Conservation (phyloP, 371 early-diverging fungal genomes). For the Saksenaea oblongispora region DNA sequence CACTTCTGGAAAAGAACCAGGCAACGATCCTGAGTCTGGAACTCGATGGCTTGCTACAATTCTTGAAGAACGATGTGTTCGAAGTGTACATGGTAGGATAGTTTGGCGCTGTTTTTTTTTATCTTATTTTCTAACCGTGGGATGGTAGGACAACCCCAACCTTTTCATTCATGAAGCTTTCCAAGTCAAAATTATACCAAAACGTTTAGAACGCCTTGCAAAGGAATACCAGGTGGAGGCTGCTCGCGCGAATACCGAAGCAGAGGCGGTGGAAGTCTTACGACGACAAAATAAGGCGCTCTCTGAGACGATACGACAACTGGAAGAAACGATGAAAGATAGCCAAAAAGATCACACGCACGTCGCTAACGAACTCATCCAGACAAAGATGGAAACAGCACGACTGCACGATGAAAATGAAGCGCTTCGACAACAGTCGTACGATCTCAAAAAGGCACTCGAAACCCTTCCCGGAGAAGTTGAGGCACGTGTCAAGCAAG, state of each 20-base stretch:
- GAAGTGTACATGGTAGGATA: constrained; percentile 57
- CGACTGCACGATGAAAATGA: constrained; percentile 60
- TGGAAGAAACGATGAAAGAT: constrained; percentile 61
- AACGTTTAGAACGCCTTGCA: constrained; percentile 68
- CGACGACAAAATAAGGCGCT: constrained; percentile 72
- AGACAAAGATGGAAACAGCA: constrained; percentile 62
- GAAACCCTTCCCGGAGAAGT: constrained; percentile 59
- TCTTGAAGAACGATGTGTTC: constrained; percentile 79
- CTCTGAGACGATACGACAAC: constrained; percentile 52
- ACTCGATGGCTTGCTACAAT: constrained; percentile 81
- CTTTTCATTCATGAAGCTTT: constrained; percentile 78
- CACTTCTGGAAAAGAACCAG: constrained; percentile 80
- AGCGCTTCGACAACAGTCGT: constrained; percentile 61
- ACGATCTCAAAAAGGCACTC: constrained; percentile 55
- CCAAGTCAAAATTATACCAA: constrained; percentile 66
- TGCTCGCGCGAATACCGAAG: constrained; percentile 65
- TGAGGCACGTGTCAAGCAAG: constrained; percentile 70
- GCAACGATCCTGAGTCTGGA: constrained; percentile 75
- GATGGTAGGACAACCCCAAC: constrained; percentile 53
- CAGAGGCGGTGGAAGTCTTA: constrained; percentile 64
- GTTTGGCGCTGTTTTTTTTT: neutral
- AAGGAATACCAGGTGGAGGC: constrained; percentile 71
- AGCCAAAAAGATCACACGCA: constrained; percentile 74
- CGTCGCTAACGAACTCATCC: constrained; percentile 56
- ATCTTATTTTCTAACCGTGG: constrained; percentile 31